These are phyloP conservation scores for Yamadazyma scolyti DNA, from an alignment of 805 yeast species.

Conservation along the genomic window DNA sequence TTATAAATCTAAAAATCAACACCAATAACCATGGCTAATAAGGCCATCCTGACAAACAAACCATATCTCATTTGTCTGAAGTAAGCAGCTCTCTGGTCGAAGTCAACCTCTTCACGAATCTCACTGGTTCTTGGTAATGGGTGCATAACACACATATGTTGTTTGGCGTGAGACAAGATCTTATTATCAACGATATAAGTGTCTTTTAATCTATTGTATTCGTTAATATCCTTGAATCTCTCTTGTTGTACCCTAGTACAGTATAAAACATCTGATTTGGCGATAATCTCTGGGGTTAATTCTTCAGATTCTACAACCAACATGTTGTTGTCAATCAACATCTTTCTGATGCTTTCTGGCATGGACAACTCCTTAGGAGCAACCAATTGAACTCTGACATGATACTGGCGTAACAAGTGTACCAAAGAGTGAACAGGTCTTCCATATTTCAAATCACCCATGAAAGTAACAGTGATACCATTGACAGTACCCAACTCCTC, in stretches of 20 bases:
- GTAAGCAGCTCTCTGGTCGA: conserved; percentile 98
- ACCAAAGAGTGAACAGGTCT: conserved; percentile 97
- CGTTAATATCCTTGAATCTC: conserved; percentile 72
- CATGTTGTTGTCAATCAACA: conserved; percentile 65
- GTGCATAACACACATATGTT: conserved; percentile 98
- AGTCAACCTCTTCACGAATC: conserved; percentile 97
- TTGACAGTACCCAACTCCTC: conserved; percentile 98
- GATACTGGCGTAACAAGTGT: conserved; percentile 84
- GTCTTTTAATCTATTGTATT: conserved; percentile 87
- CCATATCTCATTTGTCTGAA: conserved; percentile 99
- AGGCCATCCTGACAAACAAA: conserved; percentile 96
- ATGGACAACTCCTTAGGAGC: conserved; percentile 84
- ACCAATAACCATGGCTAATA: conserved; percentile 96
- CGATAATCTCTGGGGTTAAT: conserved; percentile 79
- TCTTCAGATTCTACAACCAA: conserved; percentile 68
- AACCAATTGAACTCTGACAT: conserved; percentile 88
- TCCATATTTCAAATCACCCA: conserved; percentile 98
- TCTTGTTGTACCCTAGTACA: conserved; percentile 98
- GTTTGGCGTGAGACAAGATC: conserved; percentile 87
- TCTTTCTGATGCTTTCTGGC: conserved; percentile 70
- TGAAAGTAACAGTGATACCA: conserved; percentile 95
- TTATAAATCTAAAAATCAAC: conserved; percentile 60
- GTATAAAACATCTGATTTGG: conserved; percentile 90
- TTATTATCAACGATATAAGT: conserved; percentile 89
- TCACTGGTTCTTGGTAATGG: conserved; percentile 97